phyloP scores from a whole-genome alignment of 164 flowering plant species.

The Berberis vulgaris region DNA sequence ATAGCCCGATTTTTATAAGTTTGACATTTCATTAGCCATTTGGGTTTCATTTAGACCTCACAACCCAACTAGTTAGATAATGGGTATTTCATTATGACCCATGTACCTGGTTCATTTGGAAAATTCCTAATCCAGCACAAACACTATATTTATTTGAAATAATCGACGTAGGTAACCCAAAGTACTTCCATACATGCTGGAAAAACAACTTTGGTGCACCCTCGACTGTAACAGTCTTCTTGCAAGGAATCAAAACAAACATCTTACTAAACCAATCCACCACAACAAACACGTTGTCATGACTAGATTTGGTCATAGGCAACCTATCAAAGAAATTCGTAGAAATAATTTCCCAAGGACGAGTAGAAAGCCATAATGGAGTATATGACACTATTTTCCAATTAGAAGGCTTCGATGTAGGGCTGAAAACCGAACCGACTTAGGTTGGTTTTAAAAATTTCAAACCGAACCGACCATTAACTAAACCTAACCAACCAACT shows the following conservation, averaged over 20 bases:
- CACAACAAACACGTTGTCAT: conserved; percentile 4
- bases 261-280: conserved; percentile 1
- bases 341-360: neutral
- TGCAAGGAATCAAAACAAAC: neutral
- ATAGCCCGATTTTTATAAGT: too few relatives aligned
- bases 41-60: too few relatives aligned
- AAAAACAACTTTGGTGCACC: neutral
- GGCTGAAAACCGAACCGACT: too few relatives aligned
- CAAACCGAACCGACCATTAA: too few relatives aligned
- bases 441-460: too few relatives aligned
- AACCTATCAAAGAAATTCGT: conserved; percentile 2
- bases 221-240: neutral
- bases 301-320: neutral
- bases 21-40: too few relatives aligned
- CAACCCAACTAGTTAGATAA: too few relatives aligned
- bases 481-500: too few relatives aligned
- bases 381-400: neutral
- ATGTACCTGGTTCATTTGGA: too few relatives aligned
- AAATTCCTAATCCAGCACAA: too few relatives aligned
- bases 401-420: neutral
- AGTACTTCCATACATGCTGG: neutral
- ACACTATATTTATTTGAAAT: too few relatives aligned
- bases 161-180: neutral
- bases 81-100: too few relatives aligned
- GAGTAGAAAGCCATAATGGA: neutral